Percentiles rank a stretch among this genome's conserved stretches.
phyloP scores from a whole-genome alignment of 2,329 filamentous ascomycete species.

The Colletotrichum melonis region DNA sequence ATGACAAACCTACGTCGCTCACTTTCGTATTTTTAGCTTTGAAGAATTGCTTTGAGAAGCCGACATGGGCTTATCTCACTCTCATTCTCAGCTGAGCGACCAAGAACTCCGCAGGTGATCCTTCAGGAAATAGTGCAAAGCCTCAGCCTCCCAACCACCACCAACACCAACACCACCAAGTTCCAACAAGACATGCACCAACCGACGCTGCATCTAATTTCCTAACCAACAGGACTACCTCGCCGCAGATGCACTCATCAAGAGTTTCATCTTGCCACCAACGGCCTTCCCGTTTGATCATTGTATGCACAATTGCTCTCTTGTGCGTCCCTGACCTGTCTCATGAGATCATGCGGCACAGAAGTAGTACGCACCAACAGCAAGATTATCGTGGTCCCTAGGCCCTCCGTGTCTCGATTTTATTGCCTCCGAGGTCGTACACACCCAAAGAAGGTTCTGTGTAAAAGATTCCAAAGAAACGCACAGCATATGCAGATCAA shows the following conservation, averaged over 20 bases:
- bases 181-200: neutral
- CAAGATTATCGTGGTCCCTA: neutral
- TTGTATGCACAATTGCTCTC: neutral
- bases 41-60: neutral
- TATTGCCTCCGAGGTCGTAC: neutral
- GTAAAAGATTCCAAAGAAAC: neutral
- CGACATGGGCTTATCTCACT: slow-evolving; percentile 21
- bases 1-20: slow-evolving; percentile 3
- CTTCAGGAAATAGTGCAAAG: slow-evolving; percentile 5
- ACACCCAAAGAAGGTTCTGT: neutral
- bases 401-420: neutral
- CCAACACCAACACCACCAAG: neutral
- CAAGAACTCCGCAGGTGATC: slow-evolving; percentile 23
- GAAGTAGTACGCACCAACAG: neutral
- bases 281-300: neutral
- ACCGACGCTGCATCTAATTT: neutral
- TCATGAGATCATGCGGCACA: neutral
- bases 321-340: neutral
- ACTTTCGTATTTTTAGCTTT: slow-evolving; percentile 26
- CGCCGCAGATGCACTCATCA: neutral
- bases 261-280: neutral
- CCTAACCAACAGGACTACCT: neutral
- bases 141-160: neutral
- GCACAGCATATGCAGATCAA: neutral
- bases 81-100: slow-evolving; percentile 16